A percentile compares a stretch with the other conserved stretches of the same genome.
These are phyloP conservation scores for Pholiota molesta DNA, from an alignment of 768 basidiomycete genomes.

Conservation along the genomic window DNA sequence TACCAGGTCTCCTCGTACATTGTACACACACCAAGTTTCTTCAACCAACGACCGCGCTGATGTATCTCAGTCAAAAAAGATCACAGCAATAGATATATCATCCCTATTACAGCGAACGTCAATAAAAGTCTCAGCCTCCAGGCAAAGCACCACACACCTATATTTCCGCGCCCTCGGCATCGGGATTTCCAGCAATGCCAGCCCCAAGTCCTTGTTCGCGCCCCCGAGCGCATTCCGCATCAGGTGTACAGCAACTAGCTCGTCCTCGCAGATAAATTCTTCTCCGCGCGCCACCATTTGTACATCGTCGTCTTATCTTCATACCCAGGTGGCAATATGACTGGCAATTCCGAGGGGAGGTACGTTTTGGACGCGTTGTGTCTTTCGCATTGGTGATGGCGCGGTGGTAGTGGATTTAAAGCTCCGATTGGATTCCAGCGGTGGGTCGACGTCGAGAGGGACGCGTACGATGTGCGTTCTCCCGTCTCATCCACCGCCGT, in stretches of 20 bases:
- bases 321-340: slow-evolving; percentile 29
- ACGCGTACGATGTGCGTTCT: background rate
- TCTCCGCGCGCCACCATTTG: slow-evolving; percentile 37
- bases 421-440: too few species aligned
- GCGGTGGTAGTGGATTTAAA: too few species aligned
- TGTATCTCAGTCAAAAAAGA: slow-evolving; percentile 27
- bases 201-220: slow-evolving; percentile 43
- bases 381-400: too few species aligned
- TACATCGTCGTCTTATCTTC: slow-evolving; percentile 36
- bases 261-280: slow-evolving; percentile 44
- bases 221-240: slow-evolving; percentile 59
- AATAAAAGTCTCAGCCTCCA: background rate
- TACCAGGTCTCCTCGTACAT: too few species aligned
- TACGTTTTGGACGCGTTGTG: background rate
- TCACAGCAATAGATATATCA: slow-evolving; percentile 29
- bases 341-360: slow-evolving; percentile 33
- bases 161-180: slow-evolving; percentile 39
- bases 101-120: slow-evolving; percentile 19
- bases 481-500: background rate
- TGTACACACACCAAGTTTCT: too few species aligned
- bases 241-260: slow-evolving; percentile 52
- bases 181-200: slow-evolving; percentile 40
- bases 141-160: slow-evolving; percentile 31
- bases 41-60: too few species aligned
- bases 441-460: background rate